Base-by-base conservation (phyloP, 2,329 filamentous ascomycete species). In the Ophiostoma populinum region DNA sequence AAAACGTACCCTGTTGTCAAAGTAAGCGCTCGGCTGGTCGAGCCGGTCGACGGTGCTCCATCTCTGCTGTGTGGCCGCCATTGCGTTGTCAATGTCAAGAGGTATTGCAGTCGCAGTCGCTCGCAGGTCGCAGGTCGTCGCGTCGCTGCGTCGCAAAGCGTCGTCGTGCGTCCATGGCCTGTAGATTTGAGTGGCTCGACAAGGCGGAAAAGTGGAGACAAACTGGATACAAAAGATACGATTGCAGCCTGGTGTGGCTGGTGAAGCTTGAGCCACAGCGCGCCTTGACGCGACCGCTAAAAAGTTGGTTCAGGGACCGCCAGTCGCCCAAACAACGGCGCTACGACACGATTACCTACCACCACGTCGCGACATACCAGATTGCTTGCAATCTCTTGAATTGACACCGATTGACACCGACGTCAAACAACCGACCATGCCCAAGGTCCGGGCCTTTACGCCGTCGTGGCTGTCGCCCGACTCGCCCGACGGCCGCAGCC, bases 1-100 rank as follows among this genome's bases (percentile, higher is more conserved):
- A 25, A 19, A 43, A 51, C 63, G 53, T 61, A 92, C 87, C 61
- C 80, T 80, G 59, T 69, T 76, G 43, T 74, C 68, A 50, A 86
- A 93, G 61, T 98, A 98, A 48, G 87, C 86, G 54, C 87, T 95
- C 13, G 90, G 87, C 57, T 77, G 80, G 58, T 98, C 90, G 43
- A 98, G 72, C 41, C 90, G 70, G 34, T 95, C 87, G 43, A 95
- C 80, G 6, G 90, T 95, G 54, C 67, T 75, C 51, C 70, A 61
- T 42, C 58, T 9, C 13, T 39, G 32, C 8, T 29, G 24, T 24
- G 37, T 16, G n/a, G 30, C 36, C 15, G 40, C 35, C 40, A 42
- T 42, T 20, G 13, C 32, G 34, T 20, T 24, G 25, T 27, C n/a
- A n/a, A n/a, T n/a, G n/a, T n/a, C n/a, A n/a, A n/a, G n/a, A n/a